Conservation (phyloP, 148 eudicot species). For the Heliosperma pusillum region DNA sequence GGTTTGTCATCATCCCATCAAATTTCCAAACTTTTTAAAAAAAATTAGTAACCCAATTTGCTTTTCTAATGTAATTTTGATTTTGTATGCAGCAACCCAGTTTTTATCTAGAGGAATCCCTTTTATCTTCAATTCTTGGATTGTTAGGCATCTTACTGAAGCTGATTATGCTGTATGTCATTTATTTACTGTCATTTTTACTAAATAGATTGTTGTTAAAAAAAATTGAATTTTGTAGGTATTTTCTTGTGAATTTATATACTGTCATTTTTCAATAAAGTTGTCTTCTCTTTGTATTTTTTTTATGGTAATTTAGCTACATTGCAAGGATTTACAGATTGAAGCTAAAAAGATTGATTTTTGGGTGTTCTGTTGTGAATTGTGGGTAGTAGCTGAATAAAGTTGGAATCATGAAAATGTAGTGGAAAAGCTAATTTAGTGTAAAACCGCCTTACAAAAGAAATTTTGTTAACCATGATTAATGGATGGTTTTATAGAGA, state of each 20-base stretch:
- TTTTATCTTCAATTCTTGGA: constrained; percentile 91
- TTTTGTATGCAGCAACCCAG: constrained; percentile 63
- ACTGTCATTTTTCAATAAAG: not conserved
- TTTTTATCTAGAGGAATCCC: constrained; percentile 88
- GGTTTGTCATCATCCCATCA: constrained; percentile 41
- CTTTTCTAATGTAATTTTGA: not conserved
- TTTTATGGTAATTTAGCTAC: not conserved
- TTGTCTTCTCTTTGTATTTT: not conserved
- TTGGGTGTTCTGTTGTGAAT: not conserved
- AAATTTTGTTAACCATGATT: not conserved
- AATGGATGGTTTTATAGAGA: not conserved
- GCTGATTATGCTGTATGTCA: constrained; percentile 74
- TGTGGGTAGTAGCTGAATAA: not conserved
- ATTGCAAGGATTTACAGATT: not conserved
- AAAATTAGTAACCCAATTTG: not conserved
- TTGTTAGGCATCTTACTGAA: constrained; percentile 79
- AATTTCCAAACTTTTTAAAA: not conserved
- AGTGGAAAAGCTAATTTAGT: not conserved
- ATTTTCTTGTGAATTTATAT: constrained; percentile 1
- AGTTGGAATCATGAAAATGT: not conserved
- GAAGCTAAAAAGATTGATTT: too few species aligned
- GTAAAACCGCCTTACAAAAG: too few species aligned
- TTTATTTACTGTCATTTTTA: not conserved
- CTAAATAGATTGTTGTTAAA: too few species aligned
- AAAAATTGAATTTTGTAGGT: too few species aligned